These are phyloP conservation scores for Xylariaceae sp. DNA, from an alignment of 2,329 filamentous ascomycete genomes.

Conservation along the genomic window DNA sequence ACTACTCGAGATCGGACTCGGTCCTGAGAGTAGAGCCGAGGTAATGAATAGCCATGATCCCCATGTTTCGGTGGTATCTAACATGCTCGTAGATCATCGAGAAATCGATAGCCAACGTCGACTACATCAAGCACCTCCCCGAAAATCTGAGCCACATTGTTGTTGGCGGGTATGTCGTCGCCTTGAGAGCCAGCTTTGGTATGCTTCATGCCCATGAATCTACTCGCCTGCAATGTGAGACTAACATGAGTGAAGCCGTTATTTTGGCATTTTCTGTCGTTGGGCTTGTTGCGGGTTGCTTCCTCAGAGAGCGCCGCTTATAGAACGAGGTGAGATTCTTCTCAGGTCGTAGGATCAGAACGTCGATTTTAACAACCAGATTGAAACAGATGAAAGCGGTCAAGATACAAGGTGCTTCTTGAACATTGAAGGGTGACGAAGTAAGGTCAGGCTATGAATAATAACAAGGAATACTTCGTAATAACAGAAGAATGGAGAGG, in stretches of 20 bases:
- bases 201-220: not conserved
- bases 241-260: constrained; percentile 7
- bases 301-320: constrained; percentile 13
- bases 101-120: constrained; percentile 36
- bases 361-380: not conserved
- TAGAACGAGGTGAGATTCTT: not conserved
- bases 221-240: not conserved
- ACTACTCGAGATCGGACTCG: constrained; percentile 25
- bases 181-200: constrained; percentile 18
- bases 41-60: constrained; percentile 12
- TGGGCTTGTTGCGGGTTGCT: constrained; percentile 8
- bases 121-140: constrained; percentile 32
- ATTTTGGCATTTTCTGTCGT: constrained; percentile 13
- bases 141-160: constrained; percentile 7
- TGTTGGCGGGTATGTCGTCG: constrained; percentile 13
- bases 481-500: too few species aligned
- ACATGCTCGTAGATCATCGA: constrained; percentile 33
- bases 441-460: too few species aligned
- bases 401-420: too few species aligned
- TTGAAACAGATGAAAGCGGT: too few species aligned
- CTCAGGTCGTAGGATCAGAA: not conserved
- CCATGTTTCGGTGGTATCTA: not conserved
- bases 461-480: too few species aligned
- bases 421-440: too few species aligned
- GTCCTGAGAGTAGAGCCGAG: constrained; percentile 18